Conservation (phyloP, 306 rosid species). For the Dryas octopetala region DNA sequence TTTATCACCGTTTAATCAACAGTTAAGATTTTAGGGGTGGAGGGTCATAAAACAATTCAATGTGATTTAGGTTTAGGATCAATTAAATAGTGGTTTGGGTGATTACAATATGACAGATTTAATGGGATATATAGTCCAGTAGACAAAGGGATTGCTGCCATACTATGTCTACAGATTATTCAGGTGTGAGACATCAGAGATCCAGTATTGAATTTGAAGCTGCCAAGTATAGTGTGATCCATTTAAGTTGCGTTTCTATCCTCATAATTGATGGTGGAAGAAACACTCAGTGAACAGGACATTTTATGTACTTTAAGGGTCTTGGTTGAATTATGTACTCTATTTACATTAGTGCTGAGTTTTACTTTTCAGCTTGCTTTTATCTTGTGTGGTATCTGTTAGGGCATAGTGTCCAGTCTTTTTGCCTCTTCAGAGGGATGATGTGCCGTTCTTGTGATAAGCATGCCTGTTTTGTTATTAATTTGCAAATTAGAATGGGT, state of each 20-base stretch:
- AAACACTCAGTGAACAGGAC: neutral
- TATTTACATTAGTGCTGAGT: neutral
- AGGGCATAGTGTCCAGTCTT: neutral
- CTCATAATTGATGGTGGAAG: neutral
- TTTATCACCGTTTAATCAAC: too few relatives aligned
- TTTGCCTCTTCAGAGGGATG: neutral
- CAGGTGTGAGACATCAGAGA: neutral
- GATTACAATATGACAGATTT: neutral
- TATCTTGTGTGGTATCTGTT: neutral
- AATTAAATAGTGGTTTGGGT: neutral
- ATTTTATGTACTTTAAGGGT: neutral
- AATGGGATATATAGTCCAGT: neutral
- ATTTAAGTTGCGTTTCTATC: neutral
- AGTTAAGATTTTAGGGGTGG: too few relatives aligned
- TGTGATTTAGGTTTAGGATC: neutral
- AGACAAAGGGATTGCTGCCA: neutral
- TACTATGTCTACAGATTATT: neutral
- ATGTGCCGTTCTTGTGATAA: neutral
- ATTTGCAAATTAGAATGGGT: neutral
- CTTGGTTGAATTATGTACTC: neutral
- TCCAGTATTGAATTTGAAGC: neutral
- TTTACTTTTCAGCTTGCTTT: neutral
- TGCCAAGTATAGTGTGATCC: neutral
- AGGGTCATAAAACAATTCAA: too few relatives aligned
- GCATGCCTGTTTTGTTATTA: neutral